Evolutionary conservation across 371 early-diverging fungal species (phyloP).

Genomic region (Hamiltosporidium tvaerminnensis): DNA sequence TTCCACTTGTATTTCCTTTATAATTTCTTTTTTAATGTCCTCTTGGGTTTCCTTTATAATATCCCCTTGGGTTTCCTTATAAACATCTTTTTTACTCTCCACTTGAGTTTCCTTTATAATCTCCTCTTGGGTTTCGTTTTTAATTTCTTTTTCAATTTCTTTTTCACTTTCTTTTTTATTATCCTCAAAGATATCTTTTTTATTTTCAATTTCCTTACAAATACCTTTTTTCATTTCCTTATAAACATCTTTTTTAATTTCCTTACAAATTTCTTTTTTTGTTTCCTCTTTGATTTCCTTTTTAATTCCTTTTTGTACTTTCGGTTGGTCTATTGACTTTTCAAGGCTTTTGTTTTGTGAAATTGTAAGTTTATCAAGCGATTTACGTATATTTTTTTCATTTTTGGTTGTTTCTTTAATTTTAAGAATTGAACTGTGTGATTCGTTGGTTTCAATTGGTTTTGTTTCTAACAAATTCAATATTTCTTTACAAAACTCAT

Average conservation of each 20-base stretch:
- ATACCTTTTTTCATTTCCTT: not conserved
- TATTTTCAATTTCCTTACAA: not conserved
- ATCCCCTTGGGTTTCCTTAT: not conserved
- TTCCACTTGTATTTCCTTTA: not conserved
- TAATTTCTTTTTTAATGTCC: not conserved
- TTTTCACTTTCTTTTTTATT: not conserved
- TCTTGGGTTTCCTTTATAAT: not conserved
- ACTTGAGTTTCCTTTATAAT: too few relatives aligned
- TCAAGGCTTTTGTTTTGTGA: not conserved
- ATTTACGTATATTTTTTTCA: not conserved
- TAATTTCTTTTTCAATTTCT: not conserved
- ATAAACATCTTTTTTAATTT: not conserved
- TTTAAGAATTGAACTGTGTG: not conserved
- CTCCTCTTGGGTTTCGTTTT: too few relatives aligned
- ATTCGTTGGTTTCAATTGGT: not conserved
- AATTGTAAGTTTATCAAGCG: not conserved
- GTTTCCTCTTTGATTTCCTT: not conserved
- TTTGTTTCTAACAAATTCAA: not conserved
- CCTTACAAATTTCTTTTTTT: not conserved
- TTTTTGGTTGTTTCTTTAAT: not conserved
- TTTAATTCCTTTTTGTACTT: not conserved
- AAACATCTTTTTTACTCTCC: too few relatives aligned
- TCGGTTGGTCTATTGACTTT: not conserved
- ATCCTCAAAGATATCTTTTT: not conserved
- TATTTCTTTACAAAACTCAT: constrained; percentile 31